phyloP scores from a whole-genome alignment of 495 filamentous ascomycete genomes.

The Penicillium odoratum region DNA sequence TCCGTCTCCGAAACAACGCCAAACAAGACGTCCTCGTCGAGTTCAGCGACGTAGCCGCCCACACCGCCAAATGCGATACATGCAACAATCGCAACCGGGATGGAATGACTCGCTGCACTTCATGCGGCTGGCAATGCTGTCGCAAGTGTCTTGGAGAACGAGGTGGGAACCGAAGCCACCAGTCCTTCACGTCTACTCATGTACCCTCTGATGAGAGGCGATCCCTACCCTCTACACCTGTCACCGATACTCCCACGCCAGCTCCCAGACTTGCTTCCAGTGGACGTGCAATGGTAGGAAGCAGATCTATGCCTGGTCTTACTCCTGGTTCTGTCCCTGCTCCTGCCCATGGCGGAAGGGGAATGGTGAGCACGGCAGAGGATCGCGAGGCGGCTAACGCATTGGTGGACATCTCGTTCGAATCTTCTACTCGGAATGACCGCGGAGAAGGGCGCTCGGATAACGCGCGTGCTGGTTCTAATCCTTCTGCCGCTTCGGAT shows the following conservation, averaged over 20 bases:
- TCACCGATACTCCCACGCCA: background rate
- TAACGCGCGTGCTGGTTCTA: background rate
- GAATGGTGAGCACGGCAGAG: background rate
- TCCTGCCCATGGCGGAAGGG: background rate
- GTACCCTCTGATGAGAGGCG: conserved; percentile 3
- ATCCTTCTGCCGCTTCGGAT: background rate
- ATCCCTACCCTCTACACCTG: background rate
- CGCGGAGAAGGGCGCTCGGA: background rate
- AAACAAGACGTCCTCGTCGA: background rate
- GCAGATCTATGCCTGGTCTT: background rate
- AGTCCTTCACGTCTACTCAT: conserved; percentile 13
- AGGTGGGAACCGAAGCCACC: conserved; percentile 28
- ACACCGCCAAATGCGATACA: conserved; percentile 54
- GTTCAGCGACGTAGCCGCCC: conserved; percentile 37
- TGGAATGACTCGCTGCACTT: conserved; percentile 45
- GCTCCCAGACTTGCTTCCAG: background rate
- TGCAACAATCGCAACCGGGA: conserved; percentile 45
- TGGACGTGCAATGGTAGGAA: background rate
- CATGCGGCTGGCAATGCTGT: conserved; percentile 49
- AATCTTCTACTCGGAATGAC: background rate
- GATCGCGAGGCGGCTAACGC: background rate
- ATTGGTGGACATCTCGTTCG: background rate
- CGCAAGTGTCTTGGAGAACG: conserved; percentile 31
- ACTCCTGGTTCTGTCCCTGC: background rate
- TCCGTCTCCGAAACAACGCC: background rate